Percentiles rank a stretch among this genome's conserved stretches.
Evolutionary conservation across 331 rosid species (phyloP).

Genomic region (Malus hybrid): DNA sequence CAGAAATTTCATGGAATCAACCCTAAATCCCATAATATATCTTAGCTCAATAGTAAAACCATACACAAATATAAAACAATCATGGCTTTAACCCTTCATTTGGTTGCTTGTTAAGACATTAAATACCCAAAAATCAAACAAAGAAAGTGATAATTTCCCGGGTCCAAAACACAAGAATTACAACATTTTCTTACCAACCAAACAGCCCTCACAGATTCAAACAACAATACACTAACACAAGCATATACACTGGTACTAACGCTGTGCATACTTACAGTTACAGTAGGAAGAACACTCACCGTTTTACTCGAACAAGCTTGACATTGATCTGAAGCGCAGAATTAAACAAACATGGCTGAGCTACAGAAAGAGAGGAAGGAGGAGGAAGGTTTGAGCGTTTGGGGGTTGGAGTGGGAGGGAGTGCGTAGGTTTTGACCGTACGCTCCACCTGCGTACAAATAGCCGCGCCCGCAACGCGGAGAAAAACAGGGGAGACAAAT

Average conservation of each 20-base stretch:
- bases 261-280: not conserved
- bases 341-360: not conserved
- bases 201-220: conserved; percentile 11
- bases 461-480: conserved; percentile 2
- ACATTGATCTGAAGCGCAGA: conserved; percentile 9
- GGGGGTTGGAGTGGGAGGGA: not conserved
- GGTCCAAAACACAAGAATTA: conserved; percentile 7
- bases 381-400: not conserved
- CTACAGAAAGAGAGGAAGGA: conserved; percentile 14
- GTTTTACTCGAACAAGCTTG: not conserved
- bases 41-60: not conserved
- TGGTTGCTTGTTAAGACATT: conserved; percentile 15
- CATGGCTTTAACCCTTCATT: conserved; percentile 5
- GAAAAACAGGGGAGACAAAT: conserved; percentile 5
- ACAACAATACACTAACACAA: not conserved
- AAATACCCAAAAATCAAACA: not conserved
- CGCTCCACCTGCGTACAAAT: conserved; percentile 4
- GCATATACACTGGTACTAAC: not conserved
- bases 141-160: not conserved
- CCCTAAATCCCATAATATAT: not conserved
- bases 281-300: conserved; percentile 17
- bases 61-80: not conserved
- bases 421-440: not conserved
- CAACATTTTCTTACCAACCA: conserved; percentile 13
- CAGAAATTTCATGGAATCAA: not conserved